These are phyloP conservation scores for Beauveria sp. DNA, from an alignment of 2,329 filamentous ascomycete genomes.

Conservation along the genomic window DNA sequence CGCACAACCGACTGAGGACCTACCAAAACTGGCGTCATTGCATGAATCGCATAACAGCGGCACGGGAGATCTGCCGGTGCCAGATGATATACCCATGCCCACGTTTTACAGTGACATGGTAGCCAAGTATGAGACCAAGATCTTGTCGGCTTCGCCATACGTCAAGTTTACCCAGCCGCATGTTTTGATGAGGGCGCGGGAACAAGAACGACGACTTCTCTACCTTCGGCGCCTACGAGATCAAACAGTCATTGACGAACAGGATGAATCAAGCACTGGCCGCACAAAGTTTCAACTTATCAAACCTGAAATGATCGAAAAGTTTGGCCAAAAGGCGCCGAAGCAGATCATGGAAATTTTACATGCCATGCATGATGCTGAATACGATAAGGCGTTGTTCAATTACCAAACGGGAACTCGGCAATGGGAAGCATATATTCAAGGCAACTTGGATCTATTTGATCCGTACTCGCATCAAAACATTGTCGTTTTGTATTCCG, in stretches of 20 bases:
- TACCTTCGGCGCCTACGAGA: constrained; percentile 79
- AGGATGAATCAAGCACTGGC: constrained; percentile 51
- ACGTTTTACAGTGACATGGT: constrained; percentile 96
- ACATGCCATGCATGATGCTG: constrained; percentile 89
- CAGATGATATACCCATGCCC: constrained; percentile 75
- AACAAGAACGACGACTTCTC: constrained; percentile 77
- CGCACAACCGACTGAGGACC: constrained; percentile 19
- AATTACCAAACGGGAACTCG: constrained; percentile 91
- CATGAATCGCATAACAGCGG: constrained; percentile 37
- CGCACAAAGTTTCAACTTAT: constrained; percentile 80
- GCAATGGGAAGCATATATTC: constrained; percentile 93
- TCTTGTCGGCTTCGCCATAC: constrained; percentile 91
- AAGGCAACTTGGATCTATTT: constrained; percentile 81
- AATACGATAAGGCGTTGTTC: constrained; percentile 91
- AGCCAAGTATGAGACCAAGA: constrained; percentile 83
- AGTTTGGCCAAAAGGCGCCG: constrained; percentile 70
- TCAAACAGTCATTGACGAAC: constrained; percentile 55
- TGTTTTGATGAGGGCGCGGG: constrained; percentile 81
- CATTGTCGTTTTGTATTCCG: constrained; percentile 88
- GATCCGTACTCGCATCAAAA: constrained; percentile 95
- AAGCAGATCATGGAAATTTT: constrained; percentile 87
- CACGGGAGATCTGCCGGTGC: constrained; percentile 49
- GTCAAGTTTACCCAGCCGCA: constrained; percentile 94
- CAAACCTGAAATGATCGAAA: constrained; percentile 89
- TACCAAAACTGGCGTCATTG: constrained; percentile 25